These are phyloP conservation scores for Penicillium cinerascens DNA, from an alignment of 495 filamentous ascomycete species.

Conservation along the genomic window DNA sequence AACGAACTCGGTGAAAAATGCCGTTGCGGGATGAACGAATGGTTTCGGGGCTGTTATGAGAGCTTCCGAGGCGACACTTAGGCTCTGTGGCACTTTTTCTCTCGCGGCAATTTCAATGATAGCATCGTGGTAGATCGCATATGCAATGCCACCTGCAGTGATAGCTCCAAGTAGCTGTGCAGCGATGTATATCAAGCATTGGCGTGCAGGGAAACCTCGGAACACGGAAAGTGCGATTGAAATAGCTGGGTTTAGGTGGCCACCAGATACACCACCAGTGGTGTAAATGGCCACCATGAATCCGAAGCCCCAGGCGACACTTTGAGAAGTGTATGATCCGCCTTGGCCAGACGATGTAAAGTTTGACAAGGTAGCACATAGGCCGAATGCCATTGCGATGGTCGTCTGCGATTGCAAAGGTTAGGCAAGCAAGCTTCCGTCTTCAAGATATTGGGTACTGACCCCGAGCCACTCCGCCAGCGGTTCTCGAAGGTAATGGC, in stretches of 20 bases:
- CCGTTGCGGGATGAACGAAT: constrained; percentile 4
- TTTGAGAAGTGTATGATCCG: constrained; percentile 6
- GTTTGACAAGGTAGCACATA: constrained; percentile 14
- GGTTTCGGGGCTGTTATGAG: constrained; percentile 23
- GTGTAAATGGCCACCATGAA: constrained; percentile 57
- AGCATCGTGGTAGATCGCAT: constrained; percentile 39
- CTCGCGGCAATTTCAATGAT: constrained; percentile 34
- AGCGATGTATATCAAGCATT: constrained; percentile 39
- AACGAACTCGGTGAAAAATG: constrained; percentile 54
- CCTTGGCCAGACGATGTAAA: constrained; percentile 5
- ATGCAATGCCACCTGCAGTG: constrained; percentile 41
- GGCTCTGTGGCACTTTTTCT: constrained; percentile 4
- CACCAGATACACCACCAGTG: constrained; percentile 49
- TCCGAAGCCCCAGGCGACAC: constrained; percentile 28
- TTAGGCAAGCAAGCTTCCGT: neutral
- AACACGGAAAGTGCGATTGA: constrained; percentile 53
- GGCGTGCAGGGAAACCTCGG: constrained; percentile 50
- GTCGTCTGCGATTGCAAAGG: constrained; percentile 12
- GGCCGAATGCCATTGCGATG: constrained; percentile 21
- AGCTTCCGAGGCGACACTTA: constrained; percentile 32
- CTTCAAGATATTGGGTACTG: neutral
- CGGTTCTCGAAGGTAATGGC: constrained; percentile 16
- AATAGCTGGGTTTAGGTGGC: constrained; percentile 56
- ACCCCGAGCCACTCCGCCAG: constrained; percentile 30
- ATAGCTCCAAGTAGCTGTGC: constrained; percentile 50